These are phyloP conservation scores for Fragilaria radians DNA, from an alignment of 108 stramenopile genomes.

Conservation along the genomic window DNA sequence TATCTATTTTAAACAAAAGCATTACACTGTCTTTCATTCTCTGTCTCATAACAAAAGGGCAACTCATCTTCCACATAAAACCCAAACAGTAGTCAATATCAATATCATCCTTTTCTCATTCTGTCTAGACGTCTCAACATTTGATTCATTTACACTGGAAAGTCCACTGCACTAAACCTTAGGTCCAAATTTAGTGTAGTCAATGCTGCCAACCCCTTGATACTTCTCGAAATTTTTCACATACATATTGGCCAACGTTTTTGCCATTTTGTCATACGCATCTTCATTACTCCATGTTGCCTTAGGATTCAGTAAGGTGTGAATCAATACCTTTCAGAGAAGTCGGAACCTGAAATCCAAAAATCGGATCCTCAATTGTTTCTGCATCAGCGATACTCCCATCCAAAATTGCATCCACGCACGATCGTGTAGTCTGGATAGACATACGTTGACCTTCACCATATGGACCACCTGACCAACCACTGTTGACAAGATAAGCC, in stretches of 20 bases:
- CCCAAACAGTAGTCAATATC: too few species aligned
- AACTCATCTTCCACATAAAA: too few species aligned
- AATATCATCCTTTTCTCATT: too few species aligned
- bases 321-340: constrained; percentile 76
- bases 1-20: too few species aligned
- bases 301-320: constrained; percentile 74
- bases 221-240: constrained; percentile 93
- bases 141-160: too few species aligned
- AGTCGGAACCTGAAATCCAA: constrained; percentile 90
- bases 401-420: constrained; percentile 93
- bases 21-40: too few species aligned
- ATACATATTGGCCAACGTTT: constrained; percentile 91
- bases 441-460: constrained; percentile 94
- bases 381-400: constrained; percentile 82
- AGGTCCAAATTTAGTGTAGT: constrained; percentile 86
- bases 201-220: constrained; percentile 67
- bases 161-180: too few species aligned
- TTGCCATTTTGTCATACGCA: constrained; percentile 80
- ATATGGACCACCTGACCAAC: constrained; percentile 96
- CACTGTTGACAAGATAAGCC: constrained; percentile 95
- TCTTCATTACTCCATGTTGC: constrained; percentile 84
- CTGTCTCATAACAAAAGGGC: too few species aligned
- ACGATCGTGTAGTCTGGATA: constrained; percentile 93
- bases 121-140: too few species aligned
- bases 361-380: constrained; percentile 72